phyloP scores from a whole-genome alignment of 257 asterid genomes.

The Nicotiana benthamiana region DNA sequence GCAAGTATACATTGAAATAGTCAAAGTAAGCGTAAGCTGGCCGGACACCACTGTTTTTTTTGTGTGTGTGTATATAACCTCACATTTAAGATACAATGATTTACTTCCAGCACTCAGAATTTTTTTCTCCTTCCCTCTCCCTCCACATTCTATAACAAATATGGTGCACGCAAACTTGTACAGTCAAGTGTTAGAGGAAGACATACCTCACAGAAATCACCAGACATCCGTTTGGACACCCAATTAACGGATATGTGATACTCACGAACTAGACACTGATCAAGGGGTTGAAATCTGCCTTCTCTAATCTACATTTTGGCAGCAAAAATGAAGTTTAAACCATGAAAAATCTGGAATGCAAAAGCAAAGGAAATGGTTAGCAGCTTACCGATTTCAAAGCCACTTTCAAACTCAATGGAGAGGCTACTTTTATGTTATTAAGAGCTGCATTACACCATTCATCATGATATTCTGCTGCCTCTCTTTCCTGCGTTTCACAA shows the following conservation, averaged over 20 bases:
- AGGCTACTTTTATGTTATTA: slow-evolving; percentile 61
- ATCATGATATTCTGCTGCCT: slow-evolving; percentile 42
- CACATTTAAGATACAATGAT: not conserved
- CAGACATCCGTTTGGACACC: slow-evolving; percentile 53
- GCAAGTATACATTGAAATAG: not conserved
- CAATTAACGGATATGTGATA: slow-evolving; percentile 65
- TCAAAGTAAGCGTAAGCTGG: not conserved
- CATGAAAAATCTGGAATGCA: not conserved
- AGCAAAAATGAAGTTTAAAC: slow-evolving; percentile 6
- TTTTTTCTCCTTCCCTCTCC: not conserved
- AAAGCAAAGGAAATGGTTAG: slow-evolving; percentile 5
- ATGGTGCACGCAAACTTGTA: not conserved
- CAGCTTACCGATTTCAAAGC: slow-evolving; percentile 83
- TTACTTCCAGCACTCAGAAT: not conserved
- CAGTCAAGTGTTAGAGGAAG: not conserved
- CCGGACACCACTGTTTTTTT: not conserved
- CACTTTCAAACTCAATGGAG: slow-evolving; percentile 91
- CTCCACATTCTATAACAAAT: not conserved
- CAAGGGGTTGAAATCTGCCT: slow-evolving; percentile 92
- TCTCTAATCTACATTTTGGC: slow-evolving; percentile 58
- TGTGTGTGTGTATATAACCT: not conserved
- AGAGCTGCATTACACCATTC: slow-evolving; percentile 37
- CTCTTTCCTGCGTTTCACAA: slow-evolving; percentile 40
- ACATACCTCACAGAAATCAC: slow-evolving; percentile 64
- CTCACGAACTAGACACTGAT: slow-evolving; percentile 79